Percentiles rank a stretch among this genome's conserved stretches.
These are phyloP conservation scores for Rhizopogon vulgaris DNA, from an alignment of 768 basidiomycete species.

Conservation along the genomic window DNA sequence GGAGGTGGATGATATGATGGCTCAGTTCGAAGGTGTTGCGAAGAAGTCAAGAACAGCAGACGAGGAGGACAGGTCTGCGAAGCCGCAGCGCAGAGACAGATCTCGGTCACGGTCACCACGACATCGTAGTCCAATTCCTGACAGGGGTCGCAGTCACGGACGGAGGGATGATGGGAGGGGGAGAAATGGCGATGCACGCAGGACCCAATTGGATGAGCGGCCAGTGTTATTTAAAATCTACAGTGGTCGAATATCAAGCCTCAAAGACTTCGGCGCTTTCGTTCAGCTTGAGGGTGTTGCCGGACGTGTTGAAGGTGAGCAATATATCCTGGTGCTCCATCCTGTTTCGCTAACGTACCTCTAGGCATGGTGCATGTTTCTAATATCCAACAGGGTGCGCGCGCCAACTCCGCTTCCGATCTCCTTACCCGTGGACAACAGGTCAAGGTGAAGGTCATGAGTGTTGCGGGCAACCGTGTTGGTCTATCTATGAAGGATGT, in stretches of 20 bases:
- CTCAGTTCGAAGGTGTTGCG: conserved; percentile 62
- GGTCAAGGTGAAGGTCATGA: conserved; percentile 97
- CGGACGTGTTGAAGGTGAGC: conserved; percentile 84
- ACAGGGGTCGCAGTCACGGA: conserved; percentile 44
- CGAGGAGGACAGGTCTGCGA: conserved; percentile 42
- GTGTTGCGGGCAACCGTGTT: conserved; percentile 73
- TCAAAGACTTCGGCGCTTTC: conserved; percentile 97
- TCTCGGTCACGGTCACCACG: conserved; percentile 41
- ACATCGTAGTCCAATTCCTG: conserved; percentile 54
- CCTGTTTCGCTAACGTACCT: conserved; percentile 4
- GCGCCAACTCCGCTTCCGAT: conserved; percentile 84
- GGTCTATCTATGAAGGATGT: conserved; percentile 98
- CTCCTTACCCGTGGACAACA: conserved; percentile 76
- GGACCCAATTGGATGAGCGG: conserved; percentile 56
- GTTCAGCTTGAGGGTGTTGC: conserved; percentile 81
- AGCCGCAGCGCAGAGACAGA: conserved; percentile 53
- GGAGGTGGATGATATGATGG: conserved; percentile 89
- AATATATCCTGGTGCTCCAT: background rate
- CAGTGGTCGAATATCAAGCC: conserved; percentile 71
- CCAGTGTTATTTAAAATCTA: conserved; percentile 96
- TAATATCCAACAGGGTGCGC: conserved; percentile 77
- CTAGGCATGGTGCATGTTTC: conserved; percentile 97
- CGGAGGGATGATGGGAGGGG: conserved; percentile 36
- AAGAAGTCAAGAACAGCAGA: conserved; percentile 42
- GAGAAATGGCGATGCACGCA: conserved; percentile 32